Evolutionary conservation across 768 basidiomycete species (phyloP).

Genomic region (Candolleomyces eurysporus): DNA sequence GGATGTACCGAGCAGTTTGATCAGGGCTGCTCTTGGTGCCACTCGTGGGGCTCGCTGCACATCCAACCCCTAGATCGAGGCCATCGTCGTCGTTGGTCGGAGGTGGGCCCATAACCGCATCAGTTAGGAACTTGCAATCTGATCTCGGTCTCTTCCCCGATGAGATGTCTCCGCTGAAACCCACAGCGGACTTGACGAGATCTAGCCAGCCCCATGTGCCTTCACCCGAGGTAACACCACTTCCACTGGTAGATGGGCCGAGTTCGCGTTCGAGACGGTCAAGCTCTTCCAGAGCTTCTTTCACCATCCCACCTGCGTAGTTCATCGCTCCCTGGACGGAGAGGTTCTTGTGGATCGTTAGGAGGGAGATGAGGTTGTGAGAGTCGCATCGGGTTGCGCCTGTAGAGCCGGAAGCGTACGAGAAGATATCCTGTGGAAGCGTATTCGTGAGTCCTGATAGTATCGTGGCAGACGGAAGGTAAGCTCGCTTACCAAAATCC

Average conservation of each 20-base stretch:
- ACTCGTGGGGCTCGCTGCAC: too few relatives aligned
- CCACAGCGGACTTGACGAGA: not conserved
- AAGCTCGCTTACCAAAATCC: conserved; percentile 43
- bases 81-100: not conserved
- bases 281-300: conserved; percentile 7
- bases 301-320: conserved; percentile 10
- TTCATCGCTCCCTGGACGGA: conserved; percentile 11
- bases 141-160: too few relatives aligned
- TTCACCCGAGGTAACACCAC: too few relatives aligned
- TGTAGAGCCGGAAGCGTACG: not conserved
- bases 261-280: conserved; percentile 4
- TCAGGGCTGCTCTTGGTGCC: too few relatives aligned
- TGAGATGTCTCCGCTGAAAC: not conserved
- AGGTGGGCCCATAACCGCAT: not conserved
- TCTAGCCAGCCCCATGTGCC: not conserved
- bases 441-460: too few relatives aligned
- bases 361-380: conserved; percentile 8
- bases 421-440: conserved; percentile 8
- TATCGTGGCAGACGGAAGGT: not conserved
- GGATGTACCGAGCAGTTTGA: not conserved
- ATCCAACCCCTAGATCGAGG: too few relatives aligned
- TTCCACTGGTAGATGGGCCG: not conserved
- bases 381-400: not conserved
- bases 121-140: not conserved
- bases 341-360: conserved; percentile 5